A percentile compares a stretch with the other conserved stretches of the same genome.
Evolutionary conservation across 2,329 filamentous ascomycete species (phyloP).

Genomic region (Pseudocercospora pini-densiflorae): DNA sequence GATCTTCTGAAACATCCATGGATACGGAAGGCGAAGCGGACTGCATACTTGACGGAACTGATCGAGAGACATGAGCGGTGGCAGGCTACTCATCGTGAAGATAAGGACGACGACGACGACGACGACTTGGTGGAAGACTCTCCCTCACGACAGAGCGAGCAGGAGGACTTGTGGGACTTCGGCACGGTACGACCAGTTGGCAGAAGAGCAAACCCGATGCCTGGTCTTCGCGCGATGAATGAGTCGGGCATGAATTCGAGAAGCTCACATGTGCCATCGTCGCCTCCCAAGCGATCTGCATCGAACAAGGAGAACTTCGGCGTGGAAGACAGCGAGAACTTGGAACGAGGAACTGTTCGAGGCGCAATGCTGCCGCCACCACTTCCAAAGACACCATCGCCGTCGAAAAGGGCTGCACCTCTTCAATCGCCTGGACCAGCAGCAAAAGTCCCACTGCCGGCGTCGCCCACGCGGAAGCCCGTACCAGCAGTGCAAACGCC

Average conservation of each 20-base stretch:
- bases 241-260: constrained; percentile 81
- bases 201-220: constrained; percentile 57
- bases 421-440: constrained; percentile 47
- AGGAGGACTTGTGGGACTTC: constrained; percentile 98
- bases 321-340: constrained; percentile 42
- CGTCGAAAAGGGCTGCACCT: constrained; percentile 44
- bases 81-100: constrained; percentile 77
- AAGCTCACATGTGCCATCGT: constrained; percentile 46
- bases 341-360: constrained; percentile 19
- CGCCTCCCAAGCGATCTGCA: constrained; percentile 40
- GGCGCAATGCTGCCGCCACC: constrained; percentile 42
- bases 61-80: constrained; percentile 91
- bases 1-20: constrained; percentile 90
- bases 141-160: constrained; percentile 54
- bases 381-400: constrained; percentile 46
- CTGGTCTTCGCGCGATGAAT: constrained; percentile 74
- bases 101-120: constrained; percentile 68
- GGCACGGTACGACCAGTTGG: constrained; percentile 87
- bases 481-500: constrained; percentile 40
- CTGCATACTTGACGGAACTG: constrained; percentile 92
- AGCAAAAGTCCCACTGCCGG: constrained; percentile 50
- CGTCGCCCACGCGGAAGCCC: constrained; percentile 50
- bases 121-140: constrained; percentile 58
- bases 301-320: constrained; percentile 42
- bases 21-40: constrained; percentile 89